Base-by-base conservation (phyloP, 2,329 filamentous ascomycete genomes). In the Grosmannia serpens region DNA sequence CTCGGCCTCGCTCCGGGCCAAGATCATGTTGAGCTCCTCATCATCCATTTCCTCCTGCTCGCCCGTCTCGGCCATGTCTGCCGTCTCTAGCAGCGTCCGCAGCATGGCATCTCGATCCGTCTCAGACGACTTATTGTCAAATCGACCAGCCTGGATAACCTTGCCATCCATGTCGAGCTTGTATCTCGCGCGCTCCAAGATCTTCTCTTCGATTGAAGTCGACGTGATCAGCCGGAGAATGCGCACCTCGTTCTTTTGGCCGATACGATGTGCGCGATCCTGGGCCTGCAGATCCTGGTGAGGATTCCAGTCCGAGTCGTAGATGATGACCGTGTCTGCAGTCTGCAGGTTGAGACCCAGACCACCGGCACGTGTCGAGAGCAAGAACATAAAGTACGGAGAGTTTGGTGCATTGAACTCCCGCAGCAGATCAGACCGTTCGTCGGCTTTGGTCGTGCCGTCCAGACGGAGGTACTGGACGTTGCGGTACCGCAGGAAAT, bases 81-180 rank as follows among this genome's bases (percentile, higher is more conserved):
- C 84, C 60, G 87, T 87, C 71, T 99, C 94, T 61, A 99, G 79
- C 68, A 99, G 84, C 54, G 95, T 95, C 67, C 94, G 86, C 65
- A 99, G 78, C 83, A 99, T 92, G 50, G 94, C 92, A 68, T 99
- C 94, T 79, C 94, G 89, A 73, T 99, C 94, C 58, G 95, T 95
- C 70, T 96, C 94, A 0, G 94, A 97, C 1, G 94, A 99, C 70
- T 97, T 99, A 77, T 99, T 97, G 67, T 99, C 94, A 75, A 99
- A 99, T 70, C 95, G 95, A 84, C 94, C 94, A 60, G 94, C 94
- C 71, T 99, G 94, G 66, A 99, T 99, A 69, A 99, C 91, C 74
- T 99, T 99, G 76, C 94, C 92, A 69, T 99, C 94, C 88, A 99
- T 96, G 71, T 97, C 92, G 64, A 99, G 82, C 81, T 99, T 99